These are phyloP conservation scores for Ogataea pini DNA, from an alignment of 805 yeast species.

Conservation along the genomic window DNA sequence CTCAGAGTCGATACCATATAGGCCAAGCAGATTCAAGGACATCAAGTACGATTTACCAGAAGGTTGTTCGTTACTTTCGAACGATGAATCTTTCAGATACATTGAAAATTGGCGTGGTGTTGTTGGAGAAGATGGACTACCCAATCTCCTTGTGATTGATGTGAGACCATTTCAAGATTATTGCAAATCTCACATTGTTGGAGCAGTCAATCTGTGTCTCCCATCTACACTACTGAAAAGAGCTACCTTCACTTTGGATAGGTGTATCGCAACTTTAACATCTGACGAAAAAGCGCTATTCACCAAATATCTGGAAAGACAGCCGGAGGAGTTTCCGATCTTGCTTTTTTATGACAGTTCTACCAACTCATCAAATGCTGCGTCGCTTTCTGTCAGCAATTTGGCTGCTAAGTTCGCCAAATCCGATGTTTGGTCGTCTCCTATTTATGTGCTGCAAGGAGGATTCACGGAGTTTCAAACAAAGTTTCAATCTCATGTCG, in stretches of 20 bases:
- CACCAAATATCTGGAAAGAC: slow-evolving; percentile 36
- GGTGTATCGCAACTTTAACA: slow-evolving; percentile 64
- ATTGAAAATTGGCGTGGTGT: slow-evolving; percentile 21
- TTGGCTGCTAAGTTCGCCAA: slow-evolving; percentile 50
- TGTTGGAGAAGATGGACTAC: slow-evolving; percentile 28
- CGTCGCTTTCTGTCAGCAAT: slow-evolving; percentile 44
- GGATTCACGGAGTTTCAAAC: slow-evolving; percentile 42
- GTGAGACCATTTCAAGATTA: slow-evolving; percentile 80
- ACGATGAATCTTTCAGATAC: slow-evolving; percentile 20
- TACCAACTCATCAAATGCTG: slow-evolving; percentile 31
- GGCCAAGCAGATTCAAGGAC: slow-evolving; percentile 27
- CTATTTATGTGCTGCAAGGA: slow-evolving; percentile 43
- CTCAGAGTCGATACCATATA: slow-evolving; percentile 17
- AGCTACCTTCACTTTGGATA: slow-evolving; percentile 62
- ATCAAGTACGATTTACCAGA: slow-evolving; percentile 24
- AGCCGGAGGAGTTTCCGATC: slow-evolving; percentile 37
- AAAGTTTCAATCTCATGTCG: slow-evolving; percentile 30
- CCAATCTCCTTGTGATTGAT: slow-evolving; percentile 59
- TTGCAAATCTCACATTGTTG: slow-evolving; percentile 53
- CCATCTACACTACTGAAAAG: slow-evolving; percentile 89
- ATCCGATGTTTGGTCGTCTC: slow-evolving; percentile 40
- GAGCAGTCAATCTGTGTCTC: slow-evolving; percentile 74
- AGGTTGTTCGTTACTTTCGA: slow-evolving; percentile 23
- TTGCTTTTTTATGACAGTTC: slow-evolving; percentile 55
- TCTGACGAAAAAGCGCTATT: slow-evolving; percentile 48